Evolutionary conservation across 2,329 filamentous ascomycete species (phyloP).

Genomic region (Apiospora saccharicola): DNA sequence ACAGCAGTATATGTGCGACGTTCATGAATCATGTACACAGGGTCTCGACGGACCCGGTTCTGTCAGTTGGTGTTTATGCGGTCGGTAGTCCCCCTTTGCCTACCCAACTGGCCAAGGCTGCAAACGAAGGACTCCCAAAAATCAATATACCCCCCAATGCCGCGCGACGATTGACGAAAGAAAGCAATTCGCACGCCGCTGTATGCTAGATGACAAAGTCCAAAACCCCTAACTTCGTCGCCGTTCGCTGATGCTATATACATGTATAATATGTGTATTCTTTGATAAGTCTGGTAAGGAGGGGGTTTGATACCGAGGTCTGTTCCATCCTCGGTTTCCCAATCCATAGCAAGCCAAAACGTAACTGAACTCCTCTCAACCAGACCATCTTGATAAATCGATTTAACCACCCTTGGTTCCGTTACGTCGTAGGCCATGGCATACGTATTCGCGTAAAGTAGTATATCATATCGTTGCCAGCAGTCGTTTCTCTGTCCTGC

Average conservation of each 20-base stretch:
- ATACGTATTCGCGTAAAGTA: neutral
- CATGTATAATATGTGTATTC: neutral
- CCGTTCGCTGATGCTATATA: constrained; percentile 19
- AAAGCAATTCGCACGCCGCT: constrained; percentile 16
- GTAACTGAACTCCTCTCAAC: neutral
- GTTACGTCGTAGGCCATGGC: neutral
- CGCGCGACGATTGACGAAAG: constrained; percentile 12
- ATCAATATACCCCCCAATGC: constrained; percentile 21
- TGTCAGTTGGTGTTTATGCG: constrained; percentile 14
- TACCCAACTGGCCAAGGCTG: constrained; percentile 14
- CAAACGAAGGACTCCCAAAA: neutral
- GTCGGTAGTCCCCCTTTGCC: neutral
- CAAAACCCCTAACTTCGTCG: neutral
- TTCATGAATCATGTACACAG: constrained; percentile 18
- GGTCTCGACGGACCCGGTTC: neutral
- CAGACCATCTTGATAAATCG: neutral
- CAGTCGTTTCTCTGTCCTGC: neutral
- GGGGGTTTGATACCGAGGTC: neutral
- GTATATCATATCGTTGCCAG: neutral
- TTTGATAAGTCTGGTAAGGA: neutral
- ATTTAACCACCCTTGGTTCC: neutral
- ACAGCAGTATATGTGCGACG: neutral
- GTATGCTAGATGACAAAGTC: constrained; percentile 18
- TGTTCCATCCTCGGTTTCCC: neutral
- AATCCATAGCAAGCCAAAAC: neutral